Percentiles rank a stretch among this genome's conserved stretches.
These are phyloP conservation scores for Nyssa sinensis DNA, from an alignment of 148 eudicot genomes.

Conservation along the genomic window DNA sequence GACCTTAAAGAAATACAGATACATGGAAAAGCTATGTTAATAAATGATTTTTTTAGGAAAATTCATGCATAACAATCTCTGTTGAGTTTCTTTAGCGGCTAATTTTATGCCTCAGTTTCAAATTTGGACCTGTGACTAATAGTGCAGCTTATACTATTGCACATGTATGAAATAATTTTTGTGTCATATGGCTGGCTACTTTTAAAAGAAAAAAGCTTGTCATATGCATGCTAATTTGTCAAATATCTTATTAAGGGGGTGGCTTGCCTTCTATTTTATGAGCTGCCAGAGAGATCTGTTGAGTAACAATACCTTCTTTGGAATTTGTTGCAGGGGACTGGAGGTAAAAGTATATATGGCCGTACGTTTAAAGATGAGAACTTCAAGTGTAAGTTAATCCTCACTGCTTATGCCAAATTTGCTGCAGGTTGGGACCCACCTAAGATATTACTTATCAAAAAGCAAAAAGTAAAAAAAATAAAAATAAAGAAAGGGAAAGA, in stretches of 20 bases:
- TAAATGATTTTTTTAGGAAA: neutral
- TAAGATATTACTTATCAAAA: conserved; percentile 1
- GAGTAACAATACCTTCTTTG: neutral
- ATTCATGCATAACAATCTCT: neutral
- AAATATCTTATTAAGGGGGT: neutral
- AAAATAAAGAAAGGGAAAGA: too few relatives aligned
- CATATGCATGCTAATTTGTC: neutral
- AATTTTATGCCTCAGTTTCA: neutral
- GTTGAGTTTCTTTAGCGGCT: neutral
- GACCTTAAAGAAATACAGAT: too few relatives aligned
- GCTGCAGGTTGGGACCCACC: neutral
- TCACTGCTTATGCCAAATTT: neutral
- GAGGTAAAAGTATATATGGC: conserved; percentile 97
- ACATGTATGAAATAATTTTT: neutral
- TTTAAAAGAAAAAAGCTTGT: too few relatives aligned
- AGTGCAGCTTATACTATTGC: neutral
- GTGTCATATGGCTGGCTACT: too few relatives aligned
- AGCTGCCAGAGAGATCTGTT: neutral
- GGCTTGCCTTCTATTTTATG: neutral
- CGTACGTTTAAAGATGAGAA: conserved; percentile 95
- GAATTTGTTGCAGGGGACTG: conserved; percentile 72
- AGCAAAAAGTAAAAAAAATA: neutral
- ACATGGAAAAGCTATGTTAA: neutral
- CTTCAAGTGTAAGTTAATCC: conserved; percentile 74
- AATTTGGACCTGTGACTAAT: neutral